phyloP scores from a whole-genome alignment of 805 yeast species.

The Candida easanensis region DNA sequence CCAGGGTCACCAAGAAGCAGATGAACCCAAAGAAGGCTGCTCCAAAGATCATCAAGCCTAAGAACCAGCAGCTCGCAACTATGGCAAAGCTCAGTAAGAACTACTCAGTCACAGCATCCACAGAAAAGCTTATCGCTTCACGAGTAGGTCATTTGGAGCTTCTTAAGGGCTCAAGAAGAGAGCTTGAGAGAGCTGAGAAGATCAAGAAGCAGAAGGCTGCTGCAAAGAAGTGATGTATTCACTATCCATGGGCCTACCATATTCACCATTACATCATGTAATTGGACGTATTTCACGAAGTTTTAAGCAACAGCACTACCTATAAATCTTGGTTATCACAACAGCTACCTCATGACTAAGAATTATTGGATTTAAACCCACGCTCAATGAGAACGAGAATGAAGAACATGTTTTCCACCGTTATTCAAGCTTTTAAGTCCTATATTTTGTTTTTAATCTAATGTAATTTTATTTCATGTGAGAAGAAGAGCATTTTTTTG shows the following conservation, averaged over 20 bases:
- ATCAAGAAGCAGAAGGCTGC: slow-evolving; percentile 32
- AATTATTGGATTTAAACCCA: too few species aligned
- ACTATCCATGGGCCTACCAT: not conserved
- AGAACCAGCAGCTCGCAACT: slow-evolving; percentile 50
- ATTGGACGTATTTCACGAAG: too few species aligned
- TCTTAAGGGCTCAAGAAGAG: slow-evolving; percentile 85
- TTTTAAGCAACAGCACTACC: too few species aligned
- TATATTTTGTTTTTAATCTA: too few species aligned
- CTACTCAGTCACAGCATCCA: slow-evolving; percentile 47
- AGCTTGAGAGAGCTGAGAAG: slow-evolving; percentile 63
- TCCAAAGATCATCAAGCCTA: slow-evolving; percentile 68
- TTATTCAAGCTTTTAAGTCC: too few species aligned
- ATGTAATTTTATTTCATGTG: too few species aligned
- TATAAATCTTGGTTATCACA: too few species aligned
- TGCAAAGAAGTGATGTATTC: slow-evolving; percentile 11
- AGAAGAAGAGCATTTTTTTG: too few species aligned
- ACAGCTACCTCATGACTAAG: too few species aligned
- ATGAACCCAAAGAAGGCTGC: slow-evolving; percentile 67
- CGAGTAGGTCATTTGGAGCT: slow-evolving; percentile 93
- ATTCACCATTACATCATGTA: too few species aligned
- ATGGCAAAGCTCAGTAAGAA: slow-evolving; percentile 56
- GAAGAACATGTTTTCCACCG: too few species aligned
- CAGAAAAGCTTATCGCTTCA: slow-evolving; percentile 84
- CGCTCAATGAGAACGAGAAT: too few species aligned
- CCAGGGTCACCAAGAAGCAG: slow-evolving; percentile 56